phyloP scores from a whole-genome alignment of 352 stramenopile genomes.

The Phytophthora niederhauseri region DNA sequence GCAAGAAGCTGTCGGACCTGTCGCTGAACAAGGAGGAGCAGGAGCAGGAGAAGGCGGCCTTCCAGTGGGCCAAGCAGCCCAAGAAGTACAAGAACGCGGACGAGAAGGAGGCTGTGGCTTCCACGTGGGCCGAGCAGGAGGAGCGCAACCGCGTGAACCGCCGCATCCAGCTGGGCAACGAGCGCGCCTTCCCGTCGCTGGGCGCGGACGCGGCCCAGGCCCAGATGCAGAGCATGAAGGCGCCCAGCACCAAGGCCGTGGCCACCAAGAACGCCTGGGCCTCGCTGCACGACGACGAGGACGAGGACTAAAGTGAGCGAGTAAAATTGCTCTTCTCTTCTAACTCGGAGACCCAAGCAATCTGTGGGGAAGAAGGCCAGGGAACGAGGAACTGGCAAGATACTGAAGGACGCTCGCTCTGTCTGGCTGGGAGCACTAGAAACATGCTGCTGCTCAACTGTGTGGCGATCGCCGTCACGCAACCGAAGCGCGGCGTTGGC shows the following conservation, averaged over 20 bases:
- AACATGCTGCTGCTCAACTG: constrained; percentile 21
- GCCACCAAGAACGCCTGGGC: constrained; percentile 79
- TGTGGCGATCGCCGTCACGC: constrained; percentile 2
- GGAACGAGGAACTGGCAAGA: not conserved
- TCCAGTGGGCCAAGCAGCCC: constrained; percentile 85
- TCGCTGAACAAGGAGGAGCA: constrained; percentile 57
- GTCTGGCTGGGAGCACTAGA: constrained; percentile 6
- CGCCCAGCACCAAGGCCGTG: constrained; percentile 58
- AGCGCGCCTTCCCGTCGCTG: constrained; percentile 80
- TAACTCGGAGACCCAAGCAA: not conserved
- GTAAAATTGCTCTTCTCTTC: not conserved
- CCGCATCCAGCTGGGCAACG: constrained; percentile 72
- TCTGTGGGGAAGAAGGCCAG: not conserved
- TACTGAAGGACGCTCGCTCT: constrained; percentile 10
- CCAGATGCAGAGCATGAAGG: constrained; percentile 73
- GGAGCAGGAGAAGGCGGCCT: constrained; percentile 51
- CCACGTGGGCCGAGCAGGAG: constrained; percentile 78
- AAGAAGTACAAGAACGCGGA: constrained; percentile 83
- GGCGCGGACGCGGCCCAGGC: constrained; percentile 53
- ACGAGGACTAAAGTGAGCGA: constrained; percentile 45
- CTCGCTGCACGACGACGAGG: constrained; percentile 68
- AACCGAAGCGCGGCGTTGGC: constrained; percentile 8
- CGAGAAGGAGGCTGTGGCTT: constrained; percentile 62
- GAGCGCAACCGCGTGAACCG: constrained; percentile 64
- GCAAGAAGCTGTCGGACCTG: constrained; percentile 72